These are phyloP conservation scores for Phtheirospermum japonicum DNA, from an alignment of 257 asterid species.

Conservation along the genomic window DNA sequence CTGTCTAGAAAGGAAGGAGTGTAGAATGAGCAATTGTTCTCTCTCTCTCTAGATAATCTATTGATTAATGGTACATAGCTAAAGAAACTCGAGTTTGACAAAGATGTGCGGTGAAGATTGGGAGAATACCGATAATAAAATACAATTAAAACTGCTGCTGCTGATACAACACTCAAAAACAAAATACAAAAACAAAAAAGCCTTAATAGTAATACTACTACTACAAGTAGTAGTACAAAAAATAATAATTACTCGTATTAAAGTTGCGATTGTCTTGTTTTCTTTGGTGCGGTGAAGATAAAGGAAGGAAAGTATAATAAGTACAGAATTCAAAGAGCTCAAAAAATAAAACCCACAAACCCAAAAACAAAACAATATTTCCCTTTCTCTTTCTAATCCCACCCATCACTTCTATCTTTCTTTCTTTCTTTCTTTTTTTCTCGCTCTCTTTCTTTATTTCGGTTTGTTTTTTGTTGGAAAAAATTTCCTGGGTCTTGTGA, in stretches of 20 bases:
- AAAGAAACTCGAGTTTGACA: conserved; percentile 37
- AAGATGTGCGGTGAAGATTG: conserved; percentile 73
- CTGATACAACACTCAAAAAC: conserved; percentile 31
- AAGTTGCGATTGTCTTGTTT: conserved; percentile 35
- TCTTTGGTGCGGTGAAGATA: conserved; percentile 39
- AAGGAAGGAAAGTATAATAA: conserved; percentile 27
- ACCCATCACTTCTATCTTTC: conserved; percentile 39
- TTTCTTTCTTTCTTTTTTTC: too few species aligned
- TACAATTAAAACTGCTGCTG: conserved; percentile 40
- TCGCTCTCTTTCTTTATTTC: conserved; percentile 32
- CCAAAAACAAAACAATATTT: conserved; percentile 31
- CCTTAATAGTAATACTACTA: conserved; percentile 22
- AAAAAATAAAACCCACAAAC: conserved; percentile 33
- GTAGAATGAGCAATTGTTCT: conserved; percentile 28
- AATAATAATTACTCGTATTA: conserved; percentile 38
- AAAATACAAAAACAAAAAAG: conserved; percentile 10
- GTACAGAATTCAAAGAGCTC: conserved; percentile 36
- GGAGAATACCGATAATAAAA: conserved; percentile 46
- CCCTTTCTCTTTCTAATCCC: conserved; percentile 48
- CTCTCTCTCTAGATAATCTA: conserved; percentile 44
- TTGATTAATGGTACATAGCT: conserved; percentile 29
- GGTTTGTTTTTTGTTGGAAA: conserved; percentile 29
- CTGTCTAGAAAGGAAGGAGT: conserved; percentile 23
- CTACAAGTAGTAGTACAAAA: conserved; percentile 27
- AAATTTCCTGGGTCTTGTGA: conserved; percentile 23